Evolutionary conservation across 2,329 filamentous ascomycete species (phyloP).

Genomic region (Aspergillus pseudoviridinutans): DNA sequence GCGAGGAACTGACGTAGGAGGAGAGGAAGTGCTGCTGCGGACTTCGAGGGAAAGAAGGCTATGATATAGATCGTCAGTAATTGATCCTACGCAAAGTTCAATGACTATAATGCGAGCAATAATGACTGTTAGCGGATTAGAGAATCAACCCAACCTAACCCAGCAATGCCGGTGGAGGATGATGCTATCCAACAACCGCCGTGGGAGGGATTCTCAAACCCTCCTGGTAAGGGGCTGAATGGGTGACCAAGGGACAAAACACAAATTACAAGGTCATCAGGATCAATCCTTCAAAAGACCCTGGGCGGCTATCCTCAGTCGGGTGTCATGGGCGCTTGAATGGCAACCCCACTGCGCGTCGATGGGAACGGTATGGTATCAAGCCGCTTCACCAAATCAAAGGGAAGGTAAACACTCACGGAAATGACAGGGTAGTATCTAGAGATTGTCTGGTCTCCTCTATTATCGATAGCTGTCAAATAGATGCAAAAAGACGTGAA

Average conservation of each 20-base stretch:
- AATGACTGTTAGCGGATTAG: slow-evolving; percentile 1
- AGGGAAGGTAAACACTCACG: slow-evolving; percentile 11
- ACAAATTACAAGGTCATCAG: slow-evolving; percentile 1
- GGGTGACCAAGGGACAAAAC: not conserved
- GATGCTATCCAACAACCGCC: slow-evolving; percentile 6
- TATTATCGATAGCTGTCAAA: not conserved
- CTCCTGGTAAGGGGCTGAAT: not conserved
- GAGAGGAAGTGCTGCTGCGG: slow-evolving; percentile 9
- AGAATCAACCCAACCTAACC: slow-evolving; percentile 1
- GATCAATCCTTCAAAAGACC: slow-evolving; percentile 2
- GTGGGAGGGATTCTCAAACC: not conserved
- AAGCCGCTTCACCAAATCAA: not conserved
- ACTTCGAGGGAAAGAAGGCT: slow-evolving; percentile 14
- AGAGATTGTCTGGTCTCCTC: not conserved
- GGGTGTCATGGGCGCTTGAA: slow-evolving; percentile 6
- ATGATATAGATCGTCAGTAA: slow-evolving; percentile 14
- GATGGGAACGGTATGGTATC: slow-evolving; percentile 6
- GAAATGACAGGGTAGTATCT: not conserved
- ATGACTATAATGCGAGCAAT: not conserved
- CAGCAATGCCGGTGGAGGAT: slow-evolving; percentile 9
- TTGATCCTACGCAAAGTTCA: not conserved
- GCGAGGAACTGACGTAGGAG: slow-evolving; percentile 15
- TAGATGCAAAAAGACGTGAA: not conserved
- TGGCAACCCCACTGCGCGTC: slow-evolving; percentile 14
- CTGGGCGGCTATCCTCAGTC: slow-evolving; percentile 5